Evolutionary conservation across 331 rosid species (phyloP).

Genomic region (Saraca asoca): DNA sequence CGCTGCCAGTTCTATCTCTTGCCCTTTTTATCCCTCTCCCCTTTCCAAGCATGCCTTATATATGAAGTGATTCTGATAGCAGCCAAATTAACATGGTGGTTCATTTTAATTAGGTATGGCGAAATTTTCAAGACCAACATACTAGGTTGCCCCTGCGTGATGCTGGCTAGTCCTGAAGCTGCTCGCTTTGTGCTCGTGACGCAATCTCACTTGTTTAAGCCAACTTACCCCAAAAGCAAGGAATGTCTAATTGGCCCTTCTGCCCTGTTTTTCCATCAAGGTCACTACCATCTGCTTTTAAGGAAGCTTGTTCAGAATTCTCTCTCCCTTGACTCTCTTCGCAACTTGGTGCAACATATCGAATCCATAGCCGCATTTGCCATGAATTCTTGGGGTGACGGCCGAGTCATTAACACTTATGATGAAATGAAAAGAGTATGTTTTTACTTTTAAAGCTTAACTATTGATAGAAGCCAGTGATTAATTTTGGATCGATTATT

Average conservation of each 20-base stretch:
- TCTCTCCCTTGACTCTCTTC: constrained; percentile 52
- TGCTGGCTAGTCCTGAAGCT: constrained; percentile 89
- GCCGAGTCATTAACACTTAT: constrained; percentile 58
- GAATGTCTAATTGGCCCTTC: constrained; percentile 77
- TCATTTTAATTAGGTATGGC: constrained; percentile 58
- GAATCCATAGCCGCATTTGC: constrained; percentile 55
- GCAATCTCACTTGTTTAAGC: constrained; percentile 78
- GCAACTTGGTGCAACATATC: constrained; percentile 60
- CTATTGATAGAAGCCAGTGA: constrained; percentile 23
- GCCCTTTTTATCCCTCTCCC: neutral
- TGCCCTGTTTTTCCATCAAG: constrained; percentile 86
- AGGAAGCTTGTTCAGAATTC: constrained; percentile 76
- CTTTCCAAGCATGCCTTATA: neutral
- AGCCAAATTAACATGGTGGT: constrained; percentile 15
- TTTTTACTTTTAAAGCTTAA: neutral
- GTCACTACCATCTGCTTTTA: constrained; percentile 60
- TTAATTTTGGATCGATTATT: constrained; percentile 21
- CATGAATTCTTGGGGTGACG: constrained; percentile 54
- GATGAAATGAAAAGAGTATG: constrained; percentile 74
- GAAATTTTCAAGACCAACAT: constrained; percentile 89
- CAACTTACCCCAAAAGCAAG: constrained; percentile 88
- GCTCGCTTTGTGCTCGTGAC: constrained; percentile 79
- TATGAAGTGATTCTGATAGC: neutral
- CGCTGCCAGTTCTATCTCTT: neutral
- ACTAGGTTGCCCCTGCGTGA: constrained; percentile 80